Percentiles rank a stretch among this genome's conserved stretches.
These are phyloP conservation scores for Russula brevipes DNA, from an alignment of 768 basidiomycete species.

Conservation along the genomic window DNA sequence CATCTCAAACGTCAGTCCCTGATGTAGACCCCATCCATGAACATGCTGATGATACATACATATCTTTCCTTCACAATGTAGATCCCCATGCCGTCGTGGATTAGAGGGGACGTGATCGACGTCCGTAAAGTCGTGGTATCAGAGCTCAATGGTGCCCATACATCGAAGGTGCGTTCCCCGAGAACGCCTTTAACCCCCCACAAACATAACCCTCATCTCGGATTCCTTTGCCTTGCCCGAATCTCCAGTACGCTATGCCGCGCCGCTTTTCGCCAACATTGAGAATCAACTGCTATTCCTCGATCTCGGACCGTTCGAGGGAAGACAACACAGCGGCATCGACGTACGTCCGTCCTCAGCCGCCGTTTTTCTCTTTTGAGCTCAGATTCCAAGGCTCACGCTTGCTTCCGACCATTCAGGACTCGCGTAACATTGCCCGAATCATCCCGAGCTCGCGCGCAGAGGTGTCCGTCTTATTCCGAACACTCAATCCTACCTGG, in stretches of 20 bases:
- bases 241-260: slow-evolving; percentile 23
- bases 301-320: slow-evolving; percentile 68
- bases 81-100: slow-evolving; percentile 67
- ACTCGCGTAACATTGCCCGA: slow-evolving; percentile 83
- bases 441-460: slow-evolving; percentile 74
- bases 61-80: slow-evolving; percentile 30
- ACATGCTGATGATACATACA: slow-evolving; percentile 4
- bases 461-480: slow-evolving; percentile 63
- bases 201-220: slow-evolving; percentile 3
- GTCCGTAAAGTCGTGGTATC: slow-evolving; percentile 57
- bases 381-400: neutral
- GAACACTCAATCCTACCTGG: slow-evolving; percentile 66
- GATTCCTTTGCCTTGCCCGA: neutral
- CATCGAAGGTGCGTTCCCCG: slow-evolving; percentile 11
- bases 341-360: slow-evolving; percentile 61
- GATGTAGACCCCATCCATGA: slow-evolving; percentile 14
- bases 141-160: slow-evolving; percentile 6
- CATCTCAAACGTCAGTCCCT: slow-evolving; percentile 61
- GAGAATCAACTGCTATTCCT: slow-evolving; percentile 70
- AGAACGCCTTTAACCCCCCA: neutral
- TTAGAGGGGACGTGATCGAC: slow-evolving; percentile 70
- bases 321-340: slow-evolving; percentile 83
- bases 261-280: slow-evolving; percentile 52
- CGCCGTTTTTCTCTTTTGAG: neutral
- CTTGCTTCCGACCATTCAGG: slow-evolving; percentile 41